Base-by-base conservation (phyloP, 352 stramenopile genomes). In the Pythium rhizo-oryzae region DNA sequence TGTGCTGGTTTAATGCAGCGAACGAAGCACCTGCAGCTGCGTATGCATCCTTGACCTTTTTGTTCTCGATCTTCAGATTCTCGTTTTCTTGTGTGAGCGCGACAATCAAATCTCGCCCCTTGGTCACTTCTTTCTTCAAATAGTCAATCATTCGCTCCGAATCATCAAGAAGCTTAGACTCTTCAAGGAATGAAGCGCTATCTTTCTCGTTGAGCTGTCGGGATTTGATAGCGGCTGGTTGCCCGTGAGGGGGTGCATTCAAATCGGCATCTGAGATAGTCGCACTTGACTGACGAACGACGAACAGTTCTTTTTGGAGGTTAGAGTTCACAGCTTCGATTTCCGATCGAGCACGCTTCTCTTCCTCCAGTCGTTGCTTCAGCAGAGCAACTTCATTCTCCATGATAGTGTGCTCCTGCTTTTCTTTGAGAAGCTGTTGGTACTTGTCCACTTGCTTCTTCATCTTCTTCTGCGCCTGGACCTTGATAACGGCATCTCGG, bases 11-110 rank as follows among this genome's bases (percentile, higher is more conserved):
- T 2, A 98, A 76, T 13, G 92, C 89, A 16, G 90, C 86, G 67
- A 98, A 98, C 6, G 91, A 97, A 50, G 88, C 90, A n/a, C 91
- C 88, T 5, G 93, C 92, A 60, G 90, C 91, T 15, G 90, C 96
- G 79, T 98, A 98, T 3, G 93, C 92, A 75, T 98, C 91, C 76
- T 97, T 92, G n/a, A 96, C 85, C 59, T 92, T 92, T 68, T 93
- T 93, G 80, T 94, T 94, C 67, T 96, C 87, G 0, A 78, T 73
- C 69, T 94, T 94, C n/a, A 96, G 77, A 39, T 84, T 84, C 59
- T 94, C 87, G 50, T 94, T 94, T 56, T 96, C 88, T 44, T 85
- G 72, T 11, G 77, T 84, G 43, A 93, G 58, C 11, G 76, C 70
- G 19, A 89, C 76, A 53, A 92, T 84, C 9, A 91, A 56, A 15